Base-by-base conservation (phyloP, 2,329 filamentous ascomycete genomes). In the Diplocarpon mali region DNA sequence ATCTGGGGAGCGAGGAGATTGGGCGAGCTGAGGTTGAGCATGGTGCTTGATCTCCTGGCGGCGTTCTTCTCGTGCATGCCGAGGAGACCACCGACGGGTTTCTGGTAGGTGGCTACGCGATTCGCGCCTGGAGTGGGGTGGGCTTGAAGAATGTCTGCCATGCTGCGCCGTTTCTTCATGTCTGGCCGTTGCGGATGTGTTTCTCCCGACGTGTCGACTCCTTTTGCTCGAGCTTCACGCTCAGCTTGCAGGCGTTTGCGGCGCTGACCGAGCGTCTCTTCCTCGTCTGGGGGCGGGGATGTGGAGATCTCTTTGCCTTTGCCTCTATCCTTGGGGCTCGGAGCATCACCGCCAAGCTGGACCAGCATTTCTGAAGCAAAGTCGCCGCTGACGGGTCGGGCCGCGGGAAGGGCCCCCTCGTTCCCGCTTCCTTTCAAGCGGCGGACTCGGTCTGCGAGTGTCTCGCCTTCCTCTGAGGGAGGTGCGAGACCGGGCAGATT, bases 261-360 rank as follows among this genome's bases (percentile, higher is more conserved):
- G 10, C 85, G 78, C 61, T 90, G 83, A 9, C 84, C 85, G 0
- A 92, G 69, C 0, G 85, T 90, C 60, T 92, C 85, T 54, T 87
- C 82, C 52, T 80, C 82, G 49, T 72, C 70, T 47, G 71, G 68
- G 14, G 57, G 47, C 45, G 60, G 58, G 28, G 59, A 52, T 29
- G 56, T 60, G 15, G 60, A 57, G 12, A 57, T 55, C 35, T 60
- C 57, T 38, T 60, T 56, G n/a, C 44, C 54, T 45, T 59, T 60
- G 4, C 53, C 61, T 44, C 67, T 66, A 15, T 64, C 57, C 35
- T 65, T 63, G 1, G 67, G 65, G 14, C 69, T 44, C 5, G 50
- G 40, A 10, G 51, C 24, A 10, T 70, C 64, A 5, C 72, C 69
- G 29, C 72, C 77, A 52, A 85, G 75, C 47, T 82, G 76, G 51